phyloP scores from a whole-genome alignment of 257 asterid genomes.

The Ehretia macrophylla region DNA sequence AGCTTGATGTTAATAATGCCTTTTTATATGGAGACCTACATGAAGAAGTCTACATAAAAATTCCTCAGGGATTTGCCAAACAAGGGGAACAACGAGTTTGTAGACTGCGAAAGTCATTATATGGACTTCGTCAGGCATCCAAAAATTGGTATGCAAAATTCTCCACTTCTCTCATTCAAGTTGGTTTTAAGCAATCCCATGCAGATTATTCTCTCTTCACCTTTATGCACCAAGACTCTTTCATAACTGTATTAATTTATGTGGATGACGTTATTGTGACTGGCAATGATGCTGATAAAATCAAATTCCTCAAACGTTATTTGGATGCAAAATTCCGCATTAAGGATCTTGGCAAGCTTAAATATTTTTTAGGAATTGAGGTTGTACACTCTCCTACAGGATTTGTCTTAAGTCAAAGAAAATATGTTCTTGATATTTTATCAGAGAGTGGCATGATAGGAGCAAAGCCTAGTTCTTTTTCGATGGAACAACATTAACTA shows the following conservation, averaged over 20 bases:
- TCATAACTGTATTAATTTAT: background rate
- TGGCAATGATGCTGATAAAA: background rate
- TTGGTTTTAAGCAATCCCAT: background rate
- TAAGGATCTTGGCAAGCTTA: background rate
- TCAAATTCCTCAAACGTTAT: background rate
- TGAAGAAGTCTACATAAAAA: conserved; percentile 1
- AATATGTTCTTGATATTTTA: background rate
- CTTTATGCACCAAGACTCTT: background rate
- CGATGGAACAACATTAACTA: background rate
- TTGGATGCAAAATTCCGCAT: background rate
- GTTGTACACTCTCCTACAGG: background rate
- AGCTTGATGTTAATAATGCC: background rate
- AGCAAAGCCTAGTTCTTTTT: background rate
- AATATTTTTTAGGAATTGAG: background rate
- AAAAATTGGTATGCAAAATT: background rate
- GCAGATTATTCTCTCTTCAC: background rate
- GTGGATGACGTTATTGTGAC: background rate
- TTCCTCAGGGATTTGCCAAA: background rate
- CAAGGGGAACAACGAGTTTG: background rate
- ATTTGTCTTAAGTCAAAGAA: background rate
- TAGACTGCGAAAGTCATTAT: background rate
- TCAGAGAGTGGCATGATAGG: background rate
- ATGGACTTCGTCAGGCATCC: background rate
- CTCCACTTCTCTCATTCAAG: background rate
- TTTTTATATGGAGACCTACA: background rate